A percentile compares a stretch with the other conserved stretches of the same genome.
phyloP scores from a whole-genome alignment of 2,329 filamentous ascomycete species.

The Mariannaea elegans region DNA sequence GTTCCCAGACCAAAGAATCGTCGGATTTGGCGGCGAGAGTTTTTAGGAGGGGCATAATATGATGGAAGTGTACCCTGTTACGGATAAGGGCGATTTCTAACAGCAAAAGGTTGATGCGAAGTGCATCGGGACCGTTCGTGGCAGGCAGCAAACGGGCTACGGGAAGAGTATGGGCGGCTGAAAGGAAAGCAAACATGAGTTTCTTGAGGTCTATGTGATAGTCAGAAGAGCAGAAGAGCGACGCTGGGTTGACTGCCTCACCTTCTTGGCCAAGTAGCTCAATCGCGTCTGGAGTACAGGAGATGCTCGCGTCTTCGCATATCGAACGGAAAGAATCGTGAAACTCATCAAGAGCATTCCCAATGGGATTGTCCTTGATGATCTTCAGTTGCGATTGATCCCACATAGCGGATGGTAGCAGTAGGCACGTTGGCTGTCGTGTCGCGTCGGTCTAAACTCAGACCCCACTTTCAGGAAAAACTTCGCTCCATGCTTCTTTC shows the following conservation, averaged over 20 bases:
- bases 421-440: too few relatives aligned
- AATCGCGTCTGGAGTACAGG: conserved; percentile 29
- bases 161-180: conserved; percentile 22
- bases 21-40: conserved; percentile 40
- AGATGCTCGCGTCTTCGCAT: conserved; percentile 30
- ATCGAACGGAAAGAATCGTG: conserved; percentile 35
- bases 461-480: too few relatives aligned
- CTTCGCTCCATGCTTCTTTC: too few relatives aligned
- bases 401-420: too few relatives aligned
- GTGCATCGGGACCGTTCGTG: not conserved
- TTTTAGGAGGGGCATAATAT: conserved; percentile 45
- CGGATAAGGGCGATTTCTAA: conserved; percentile 10
- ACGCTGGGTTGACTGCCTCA: conserved; percentile 14
- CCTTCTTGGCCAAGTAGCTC: conserved; percentile 36
- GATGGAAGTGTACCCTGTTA: conserved; percentile 35
- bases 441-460: too few relatives aligned
- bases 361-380: conserved; percentile 42
- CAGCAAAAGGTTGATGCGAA: conserved; percentile 14
- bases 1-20: conserved; percentile 46
- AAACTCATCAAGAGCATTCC: conserved; percentile 40
- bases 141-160: not conserved
- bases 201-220: conserved; percentile 37
- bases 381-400: conserved; percentile 1
- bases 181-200: conserved; percentile 35
- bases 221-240: conserved; percentile 23